These are phyloP conservation scores for Vitis cinerea DNA, from an alignment of 164 flowering plant genomes.

Conservation along the genomic window DNA sequence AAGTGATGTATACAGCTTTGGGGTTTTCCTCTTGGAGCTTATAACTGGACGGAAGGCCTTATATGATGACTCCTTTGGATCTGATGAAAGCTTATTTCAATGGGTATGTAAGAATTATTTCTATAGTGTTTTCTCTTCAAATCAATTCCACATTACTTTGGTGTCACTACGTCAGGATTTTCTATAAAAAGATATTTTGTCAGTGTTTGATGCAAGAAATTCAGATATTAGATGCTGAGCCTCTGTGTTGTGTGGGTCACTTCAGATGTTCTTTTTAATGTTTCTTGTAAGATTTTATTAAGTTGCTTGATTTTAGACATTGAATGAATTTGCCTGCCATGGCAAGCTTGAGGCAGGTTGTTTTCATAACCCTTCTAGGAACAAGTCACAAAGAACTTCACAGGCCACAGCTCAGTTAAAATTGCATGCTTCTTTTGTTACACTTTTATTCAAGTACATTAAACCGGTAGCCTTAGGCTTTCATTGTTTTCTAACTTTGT, in stretches of 20 bases:
- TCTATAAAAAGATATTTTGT: neutral
- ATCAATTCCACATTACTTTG: neutral
- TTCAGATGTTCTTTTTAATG: neutral
- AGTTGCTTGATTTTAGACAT: neutral
- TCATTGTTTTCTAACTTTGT: constrained; percentile 9
- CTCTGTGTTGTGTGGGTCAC: neutral
- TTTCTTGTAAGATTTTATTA: neutral
- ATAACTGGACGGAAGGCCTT: constrained; percentile 52
- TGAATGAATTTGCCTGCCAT: neutral
- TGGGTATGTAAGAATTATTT: constrained; percentile 43
- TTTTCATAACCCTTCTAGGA: neutral
- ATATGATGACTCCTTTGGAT: constrained; percentile 21
- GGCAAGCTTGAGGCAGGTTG: neutral
- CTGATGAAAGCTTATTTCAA: constrained; percentile 41
- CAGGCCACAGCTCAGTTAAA: too few species aligned
- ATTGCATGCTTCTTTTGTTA: neutral
- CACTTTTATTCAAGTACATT: neutral
- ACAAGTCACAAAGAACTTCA: neutral
- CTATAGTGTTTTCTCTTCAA: neutral
- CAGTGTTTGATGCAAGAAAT: neutral
- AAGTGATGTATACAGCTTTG: constrained; percentile 71
- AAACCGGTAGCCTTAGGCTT: neutral
- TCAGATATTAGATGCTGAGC: neutral
- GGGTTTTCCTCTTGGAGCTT: constrained; percentile 75
- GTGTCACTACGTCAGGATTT: neutral